Evolutionary conservation across 2,329 filamentous ascomycete species (phyloP).

Genomic region (Cercospora berteroae): DNA sequence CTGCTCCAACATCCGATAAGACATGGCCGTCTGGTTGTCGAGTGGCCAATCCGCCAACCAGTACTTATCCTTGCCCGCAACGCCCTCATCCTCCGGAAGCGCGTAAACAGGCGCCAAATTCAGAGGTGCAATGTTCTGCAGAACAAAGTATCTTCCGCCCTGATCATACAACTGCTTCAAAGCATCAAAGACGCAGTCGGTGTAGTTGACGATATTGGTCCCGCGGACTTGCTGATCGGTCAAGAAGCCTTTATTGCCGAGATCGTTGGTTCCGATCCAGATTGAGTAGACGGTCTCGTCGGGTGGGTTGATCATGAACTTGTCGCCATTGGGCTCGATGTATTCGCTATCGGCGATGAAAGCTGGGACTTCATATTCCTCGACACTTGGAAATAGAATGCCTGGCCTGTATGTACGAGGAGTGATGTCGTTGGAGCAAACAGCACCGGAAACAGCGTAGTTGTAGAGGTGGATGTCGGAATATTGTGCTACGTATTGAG

Average conservation of each 20-base stretch:
- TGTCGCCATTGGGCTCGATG: constrained; percentile 38
- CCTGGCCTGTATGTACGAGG: constrained; percentile 54
- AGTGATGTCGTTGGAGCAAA: constrained; percentile 68
- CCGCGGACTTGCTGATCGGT: constrained; percentile 60
- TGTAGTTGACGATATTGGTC: constrained; percentile 63
- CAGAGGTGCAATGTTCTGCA: constrained; percentile 68
- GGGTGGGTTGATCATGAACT: constrained; percentile 46
- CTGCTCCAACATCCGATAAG: constrained; percentile 53
- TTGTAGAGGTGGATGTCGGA: constrained; percentile 55
- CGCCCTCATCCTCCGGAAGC: constrained; percentile 32
- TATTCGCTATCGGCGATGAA: constrained; percentile 46
- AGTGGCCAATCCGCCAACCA: constrained; percentile 46
- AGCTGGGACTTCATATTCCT: constrained; percentile 48
- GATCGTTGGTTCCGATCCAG: constrained; percentile 81
- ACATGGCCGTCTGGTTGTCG: constrained; percentile 51
- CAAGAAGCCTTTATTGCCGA: constrained; percentile 65
- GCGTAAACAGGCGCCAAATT: constrained; percentile 68
- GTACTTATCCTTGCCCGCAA: constrained; percentile 48
- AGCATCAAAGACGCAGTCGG: constrained; percentile 64
- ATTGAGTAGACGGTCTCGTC: constrained; percentile 69
- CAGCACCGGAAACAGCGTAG: constrained; percentile 65
- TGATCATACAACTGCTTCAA: constrained; percentile 63
- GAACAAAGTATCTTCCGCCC: constrained; percentile 68
- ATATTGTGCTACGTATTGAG: constrained; percentile 62
- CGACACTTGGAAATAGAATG: constrained; percentile 57